Evolutionary conservation across 176 grass and related monocot species (phyloP).

Genomic region (Cenchrus purpureus): DNA sequence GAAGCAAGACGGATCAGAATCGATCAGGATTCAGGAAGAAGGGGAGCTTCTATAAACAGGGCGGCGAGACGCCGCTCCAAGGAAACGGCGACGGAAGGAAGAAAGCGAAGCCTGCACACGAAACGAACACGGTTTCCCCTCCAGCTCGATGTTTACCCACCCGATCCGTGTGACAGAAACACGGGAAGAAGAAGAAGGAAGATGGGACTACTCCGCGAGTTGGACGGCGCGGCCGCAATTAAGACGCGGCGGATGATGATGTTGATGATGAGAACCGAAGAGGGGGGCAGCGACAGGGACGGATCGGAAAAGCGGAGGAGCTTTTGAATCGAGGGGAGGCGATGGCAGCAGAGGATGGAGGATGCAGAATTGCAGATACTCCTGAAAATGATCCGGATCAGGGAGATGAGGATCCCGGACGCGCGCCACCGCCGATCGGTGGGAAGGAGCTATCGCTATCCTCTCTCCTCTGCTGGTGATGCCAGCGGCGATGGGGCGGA

Average conservation of each 20-base stretch:
- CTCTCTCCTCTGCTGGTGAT: too few relatives aligned
- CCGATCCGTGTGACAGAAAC: conserved; percentile 38
- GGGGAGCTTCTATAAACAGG: neutral
- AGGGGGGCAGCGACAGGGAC: neutral
- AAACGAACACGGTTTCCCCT: conserved; percentile 45
- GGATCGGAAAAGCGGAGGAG: neutral
- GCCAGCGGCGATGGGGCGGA: neutral
- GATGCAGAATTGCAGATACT: neutral
- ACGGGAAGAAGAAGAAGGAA: neutral
- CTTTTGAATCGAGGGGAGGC: conserved; percentile 33
- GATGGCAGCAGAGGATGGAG: neutral
- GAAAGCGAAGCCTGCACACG: neutral
- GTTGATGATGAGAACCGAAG: neutral
- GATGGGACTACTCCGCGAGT: neutral
- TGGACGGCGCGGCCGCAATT: neutral
- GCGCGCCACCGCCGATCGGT: neutral
- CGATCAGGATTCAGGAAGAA: neutral
- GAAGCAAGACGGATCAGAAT: neutral
- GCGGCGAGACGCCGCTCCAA: neutral
- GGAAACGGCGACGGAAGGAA: neutral
- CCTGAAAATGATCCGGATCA: neutral
- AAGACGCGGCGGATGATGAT: conserved; percentile 4
- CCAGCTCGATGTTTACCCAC: neutral
- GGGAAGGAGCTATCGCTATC: neutral
- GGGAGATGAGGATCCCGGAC: neutral